phyloP scores from a whole-genome alignment of 1,284 basidiomycete genomes.

The Leucoagaricus sp. region DNA sequence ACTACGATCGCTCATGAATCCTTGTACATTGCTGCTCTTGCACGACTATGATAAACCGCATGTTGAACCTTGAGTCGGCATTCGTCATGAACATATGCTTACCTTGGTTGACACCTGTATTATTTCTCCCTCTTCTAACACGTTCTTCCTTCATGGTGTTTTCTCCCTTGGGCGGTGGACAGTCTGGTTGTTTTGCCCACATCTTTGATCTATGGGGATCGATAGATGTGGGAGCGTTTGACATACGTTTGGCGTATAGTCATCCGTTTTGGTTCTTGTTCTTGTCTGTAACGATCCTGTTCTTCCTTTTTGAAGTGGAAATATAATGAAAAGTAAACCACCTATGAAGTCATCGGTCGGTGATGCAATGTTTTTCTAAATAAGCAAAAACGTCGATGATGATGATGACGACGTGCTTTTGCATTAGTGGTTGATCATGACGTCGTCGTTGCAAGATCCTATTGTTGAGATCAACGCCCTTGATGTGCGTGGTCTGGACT shows the following conservation, averaged over 20 bases:
- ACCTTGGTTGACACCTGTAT: slow-evolving; percentile 9
- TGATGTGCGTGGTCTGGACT: not conserved
- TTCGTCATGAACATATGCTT: slow-evolving; percentile 5
- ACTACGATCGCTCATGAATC: slow-evolving; percentile 12
- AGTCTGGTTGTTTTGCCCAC: slow-evolving; percentile 13
- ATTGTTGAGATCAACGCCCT: slow-evolving; percentile 2
- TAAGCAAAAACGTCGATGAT: not conserved
- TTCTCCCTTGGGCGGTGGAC: slow-evolving; percentile 22
- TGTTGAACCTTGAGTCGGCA: slow-evolving; percentile 7
- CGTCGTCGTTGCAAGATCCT: not conserved
- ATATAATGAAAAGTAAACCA: slow-evolving; percentile 6
- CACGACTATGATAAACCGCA: slow-evolving; percentile 11
- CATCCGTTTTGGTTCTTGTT: not conserved
- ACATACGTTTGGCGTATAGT: slow-evolving; percentile 5
- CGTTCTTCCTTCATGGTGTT: slow-evolving; percentile 5
- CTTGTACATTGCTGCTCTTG: slow-evolving; percentile 11
- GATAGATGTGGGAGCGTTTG: slow-evolving; percentile 4
- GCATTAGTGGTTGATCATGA: slow-evolving; percentile 3
- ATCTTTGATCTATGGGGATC: not conserved
- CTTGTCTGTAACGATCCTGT: slow-evolving; percentile 4
- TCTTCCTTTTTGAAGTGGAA: slow-evolving; percentile 3
- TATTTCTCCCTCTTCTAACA: slow-evolving; percentile 4
- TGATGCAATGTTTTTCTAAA: slow-evolving; percentile 2
- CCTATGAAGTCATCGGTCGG: slow-evolving; percentile 10
- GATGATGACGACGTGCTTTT: not conserved